Conservation (phyloP, 805 yeast genomes). For the Saccharomycopsis babjevae region DNA sequence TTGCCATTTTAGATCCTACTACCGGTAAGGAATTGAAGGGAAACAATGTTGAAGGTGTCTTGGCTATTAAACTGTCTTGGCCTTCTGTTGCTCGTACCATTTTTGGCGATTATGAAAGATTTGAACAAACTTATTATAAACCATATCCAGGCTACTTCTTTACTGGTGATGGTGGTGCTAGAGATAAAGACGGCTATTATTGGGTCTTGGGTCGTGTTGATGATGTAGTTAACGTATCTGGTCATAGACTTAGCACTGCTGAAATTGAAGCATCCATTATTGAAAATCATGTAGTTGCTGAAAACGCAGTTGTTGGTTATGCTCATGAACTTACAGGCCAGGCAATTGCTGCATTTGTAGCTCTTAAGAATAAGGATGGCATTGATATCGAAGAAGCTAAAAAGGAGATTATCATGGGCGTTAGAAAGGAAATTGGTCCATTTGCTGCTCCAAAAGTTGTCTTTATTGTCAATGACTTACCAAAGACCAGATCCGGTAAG, state of each 20-base stretch:
- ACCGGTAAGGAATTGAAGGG: slow-evolving; percentile 60
- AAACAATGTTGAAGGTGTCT: slow-evolving; percentile 70
- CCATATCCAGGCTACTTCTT: slow-evolving; percentile 78
- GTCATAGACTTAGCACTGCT: slow-evolving; percentile 81
- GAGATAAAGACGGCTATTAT: slow-evolving; percentile 74
- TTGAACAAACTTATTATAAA: slow-evolving; percentile 68
- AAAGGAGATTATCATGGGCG: slow-evolving; percentile 56
- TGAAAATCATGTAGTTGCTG: slow-evolving; percentile 62
- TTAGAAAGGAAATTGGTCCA: slow-evolving; percentile 74
- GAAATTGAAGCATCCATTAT: slow-evolving; percentile 78
- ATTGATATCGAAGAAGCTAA: slow-evolving; percentile 42
- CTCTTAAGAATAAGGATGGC: slow-evolving; percentile 36
- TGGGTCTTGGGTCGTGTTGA: slow-evolving; percentile 85
- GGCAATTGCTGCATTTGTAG: slow-evolving; percentile 75
- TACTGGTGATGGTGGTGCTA: slow-evolving; percentile 86
- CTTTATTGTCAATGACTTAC: slow-evolving; percentile 64
- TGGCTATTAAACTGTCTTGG: slow-evolving; percentile 66
- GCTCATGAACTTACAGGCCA: slow-evolving; percentile 79
- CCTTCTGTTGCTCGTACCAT: slow-evolving; percentile 81
- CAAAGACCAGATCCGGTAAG: slow-evolving; percentile 81
- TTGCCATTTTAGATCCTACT: slow-evolving; percentile 65
- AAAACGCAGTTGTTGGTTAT: slow-evolving; percentile 77
- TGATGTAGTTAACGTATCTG: slow-evolving; percentile 81
- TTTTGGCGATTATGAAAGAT: slow-evolving; percentile 67
- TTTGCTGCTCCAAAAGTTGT: slow-evolving; percentile 78